These are phyloP conservation scores for Camelina neglecta DNA, from an alignment of 345 rosid genomes.

Conservation along the genomic window DNA sequence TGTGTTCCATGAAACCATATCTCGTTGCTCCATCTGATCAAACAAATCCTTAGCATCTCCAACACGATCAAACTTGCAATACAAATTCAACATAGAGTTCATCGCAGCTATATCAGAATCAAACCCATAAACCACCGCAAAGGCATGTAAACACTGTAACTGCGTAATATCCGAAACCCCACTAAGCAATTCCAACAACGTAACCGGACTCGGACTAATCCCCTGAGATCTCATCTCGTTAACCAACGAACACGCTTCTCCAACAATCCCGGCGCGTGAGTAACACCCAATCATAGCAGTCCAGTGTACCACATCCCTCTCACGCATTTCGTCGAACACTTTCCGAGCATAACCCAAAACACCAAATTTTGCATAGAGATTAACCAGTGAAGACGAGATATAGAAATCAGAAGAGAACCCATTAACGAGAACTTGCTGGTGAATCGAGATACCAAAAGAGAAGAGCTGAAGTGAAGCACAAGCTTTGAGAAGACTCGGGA, in stretches of 20 bases:
- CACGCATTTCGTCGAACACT: conserved; percentile 59
- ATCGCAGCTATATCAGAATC: conserved; percentile 42
- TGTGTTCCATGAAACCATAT: conserved; percentile 64
- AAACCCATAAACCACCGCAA: conserved; percentile 54
- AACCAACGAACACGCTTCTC: conserved; percentile 46
- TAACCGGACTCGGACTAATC: conserved; percentile 58
- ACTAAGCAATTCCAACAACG: conserved; percentile 54
- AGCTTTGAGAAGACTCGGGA: conserved; percentile 63
- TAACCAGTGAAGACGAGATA: conserved; percentile 57
- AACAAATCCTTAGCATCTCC: conserved; percentile 55
- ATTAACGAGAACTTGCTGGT: conserved; percentile 50
- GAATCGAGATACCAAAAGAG: conserved; percentile 54
- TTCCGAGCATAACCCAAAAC: conserved; percentile 45
- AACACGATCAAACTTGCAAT: conserved; percentile 51
- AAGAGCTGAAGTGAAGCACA: conserved; percentile 53
- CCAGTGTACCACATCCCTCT: conserved; percentile 54
- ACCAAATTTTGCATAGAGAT: conserved; percentile 50
- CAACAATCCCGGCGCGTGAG: conserved; percentile 46
- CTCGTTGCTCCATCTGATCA: conserved; percentile 53
- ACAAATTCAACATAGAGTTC: conserved; percentile 56
- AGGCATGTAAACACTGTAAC: conserved; percentile 58
- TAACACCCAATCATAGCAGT: conserved; percentile 61
- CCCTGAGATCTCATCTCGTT: conserved; percentile 54
- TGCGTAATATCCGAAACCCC: conserved; percentile 48
- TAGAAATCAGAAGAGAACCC: conserved; percentile 66